Evolutionary conservation across 495 filamentous ascomycete genomes (phyloP).

Genomic region (Penicillium lividum): DNA sequence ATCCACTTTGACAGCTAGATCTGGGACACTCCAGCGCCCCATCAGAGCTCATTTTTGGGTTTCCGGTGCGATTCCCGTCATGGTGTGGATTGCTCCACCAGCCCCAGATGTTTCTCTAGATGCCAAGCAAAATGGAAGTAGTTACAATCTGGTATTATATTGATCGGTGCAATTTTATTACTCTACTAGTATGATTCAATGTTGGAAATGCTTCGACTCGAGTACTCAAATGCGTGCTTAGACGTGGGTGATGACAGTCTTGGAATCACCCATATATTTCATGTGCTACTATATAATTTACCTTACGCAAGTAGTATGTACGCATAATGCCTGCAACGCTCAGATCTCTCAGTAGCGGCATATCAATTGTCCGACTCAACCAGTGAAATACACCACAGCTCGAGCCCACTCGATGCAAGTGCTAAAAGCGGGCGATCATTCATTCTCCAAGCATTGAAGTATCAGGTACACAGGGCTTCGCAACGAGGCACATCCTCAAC

Average conservation of each 20-base stretch:
- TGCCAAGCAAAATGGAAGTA: too few species aligned
- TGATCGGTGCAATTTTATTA: too few species aligned
- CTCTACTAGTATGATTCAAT: too few species aligned
- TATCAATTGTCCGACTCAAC: background rate
- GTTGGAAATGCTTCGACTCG: too few species aligned
- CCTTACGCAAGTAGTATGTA: too few species aligned
- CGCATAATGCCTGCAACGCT: background rate
- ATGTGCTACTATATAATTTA: too few species aligned
- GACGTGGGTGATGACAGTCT: too few species aligned
- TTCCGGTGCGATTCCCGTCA: conserved; percentile 1
- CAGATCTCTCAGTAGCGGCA: background rate
- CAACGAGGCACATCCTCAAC: background rate
- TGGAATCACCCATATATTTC: too few species aligned
- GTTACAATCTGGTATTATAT: background rate
- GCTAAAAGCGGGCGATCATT: conserved; percentile 5
- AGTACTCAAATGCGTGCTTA: too few species aligned
- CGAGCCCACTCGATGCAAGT: conserved; percentile 9
- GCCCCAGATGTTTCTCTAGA: background rate
- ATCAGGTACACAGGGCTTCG: background rate
- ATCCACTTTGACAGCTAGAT: conserved; percentile 1
- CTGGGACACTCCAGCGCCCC: background rate
- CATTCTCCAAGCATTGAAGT: background rate
- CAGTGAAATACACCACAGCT: background rate
- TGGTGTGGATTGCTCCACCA: conserved; percentile 1
- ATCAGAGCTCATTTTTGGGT: background rate